Evolutionary conservation across 306 rosid genomes (phyloP).

Genomic region (Luffa aegyptiaca): DNA sequence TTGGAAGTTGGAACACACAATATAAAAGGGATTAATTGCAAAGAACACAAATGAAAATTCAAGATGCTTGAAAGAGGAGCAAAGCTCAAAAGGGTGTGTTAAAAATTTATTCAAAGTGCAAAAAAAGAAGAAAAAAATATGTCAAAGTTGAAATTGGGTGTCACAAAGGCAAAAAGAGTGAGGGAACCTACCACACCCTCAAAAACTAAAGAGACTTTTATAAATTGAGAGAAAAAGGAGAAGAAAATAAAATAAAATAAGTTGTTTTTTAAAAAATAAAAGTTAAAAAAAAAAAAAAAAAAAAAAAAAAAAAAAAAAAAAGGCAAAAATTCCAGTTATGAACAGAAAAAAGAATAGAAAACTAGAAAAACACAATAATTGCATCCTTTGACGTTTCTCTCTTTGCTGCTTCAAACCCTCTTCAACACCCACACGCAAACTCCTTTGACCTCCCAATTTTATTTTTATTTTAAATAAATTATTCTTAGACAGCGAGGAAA

Average conservation of each 20-base stretch:
- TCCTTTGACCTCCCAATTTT: slow-evolving; percentile 48
- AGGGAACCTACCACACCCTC: not conserved
- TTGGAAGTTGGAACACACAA: not conserved
- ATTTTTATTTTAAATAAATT: not conserved
- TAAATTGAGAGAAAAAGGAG: not conserved
- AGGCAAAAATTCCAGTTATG: not conserved
- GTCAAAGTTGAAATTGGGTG: not conserved
- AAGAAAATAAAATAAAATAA: not conserved
- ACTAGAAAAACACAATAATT: slow-evolving; percentile 50
- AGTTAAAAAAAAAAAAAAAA: no score
- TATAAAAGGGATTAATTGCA: not conserved
- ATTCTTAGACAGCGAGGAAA: not conserved
- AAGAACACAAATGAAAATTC: slow-evolving; percentile 1
- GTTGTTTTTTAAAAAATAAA: not conserved
- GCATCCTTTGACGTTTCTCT: slow-evolving; percentile 59
- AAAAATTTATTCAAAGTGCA: not conserved
- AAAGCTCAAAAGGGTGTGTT: slow-evolving; percentile 11
- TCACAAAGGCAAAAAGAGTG: slow-evolving; percentile 9
- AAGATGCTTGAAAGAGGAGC: slow-evolving; percentile 32
- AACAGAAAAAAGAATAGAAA: not conserved
- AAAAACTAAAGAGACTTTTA: slow-evolving; percentile 2
- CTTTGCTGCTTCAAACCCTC: slow-evolving; percentile 18
- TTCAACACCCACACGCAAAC: slow-evolving; percentile 80
- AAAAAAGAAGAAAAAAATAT: not conserved
- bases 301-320: not conserved